Evolutionary conservation across 106 monocot species (phyloP).

Genomic region (Acanthochlamys bracteata): DNA sequence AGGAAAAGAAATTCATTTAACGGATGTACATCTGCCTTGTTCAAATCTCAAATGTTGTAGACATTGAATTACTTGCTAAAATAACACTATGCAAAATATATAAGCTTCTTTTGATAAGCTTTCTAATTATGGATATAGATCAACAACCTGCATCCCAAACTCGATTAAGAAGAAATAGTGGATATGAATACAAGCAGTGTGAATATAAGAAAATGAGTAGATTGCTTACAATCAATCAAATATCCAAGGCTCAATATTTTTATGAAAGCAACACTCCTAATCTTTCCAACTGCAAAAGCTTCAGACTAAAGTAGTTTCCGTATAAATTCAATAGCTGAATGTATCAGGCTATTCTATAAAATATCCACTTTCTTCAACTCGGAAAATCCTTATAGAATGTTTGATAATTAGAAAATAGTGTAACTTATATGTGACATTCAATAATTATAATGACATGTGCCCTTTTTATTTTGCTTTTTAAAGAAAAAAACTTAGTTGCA

Average conservation of each 20-base stretch:
- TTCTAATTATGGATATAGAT: too few relatives aligned
- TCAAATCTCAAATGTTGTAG: too few relatives aligned
- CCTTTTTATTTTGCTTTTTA: neutral
- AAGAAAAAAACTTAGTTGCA: neutral
- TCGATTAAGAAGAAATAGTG: too few relatives aligned
- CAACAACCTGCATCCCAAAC: too few relatives aligned
- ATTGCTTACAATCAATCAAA: neutral
- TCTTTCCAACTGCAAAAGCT: neutral
- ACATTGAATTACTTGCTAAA: too few relatives aligned
- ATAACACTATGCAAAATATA: too few relatives aligned
- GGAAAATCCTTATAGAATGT: neutral
- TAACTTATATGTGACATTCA: neutral
- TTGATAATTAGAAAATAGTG: neutral
- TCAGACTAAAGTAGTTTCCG: neutral
- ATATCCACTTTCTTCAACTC: constrained; percentile 1
- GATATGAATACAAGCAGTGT: too few relatives aligned
- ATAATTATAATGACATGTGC: neutral
- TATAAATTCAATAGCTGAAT: neutral
- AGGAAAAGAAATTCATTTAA: too few relatives aligned
- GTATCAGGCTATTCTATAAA: neutral
- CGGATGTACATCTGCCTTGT: too few relatives aligned
- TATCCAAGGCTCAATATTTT: neutral
- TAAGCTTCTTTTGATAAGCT: too few relatives aligned
- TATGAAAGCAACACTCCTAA: neutral
- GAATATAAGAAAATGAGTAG: too few relatives aligned